These are phyloP conservation scores for Pseudodiploospora longispora DNA, from an alignment of 2,329 filamentous ascomycete genomes.

Conservation along the genomic window DNA sequence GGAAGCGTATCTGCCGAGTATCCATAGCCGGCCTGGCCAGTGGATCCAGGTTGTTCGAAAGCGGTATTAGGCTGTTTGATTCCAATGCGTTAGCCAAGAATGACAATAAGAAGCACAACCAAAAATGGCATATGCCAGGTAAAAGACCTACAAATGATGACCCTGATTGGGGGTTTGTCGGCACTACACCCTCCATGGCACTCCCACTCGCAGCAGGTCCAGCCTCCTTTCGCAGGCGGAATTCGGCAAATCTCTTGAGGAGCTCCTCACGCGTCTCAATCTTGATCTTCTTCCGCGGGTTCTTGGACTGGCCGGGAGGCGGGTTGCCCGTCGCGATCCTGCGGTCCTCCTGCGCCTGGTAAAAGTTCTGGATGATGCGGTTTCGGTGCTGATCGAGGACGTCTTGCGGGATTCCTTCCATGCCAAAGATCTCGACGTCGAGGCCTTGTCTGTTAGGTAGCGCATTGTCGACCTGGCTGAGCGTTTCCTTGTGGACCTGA, in stretches of 20 bases:
- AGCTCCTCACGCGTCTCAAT: constrained; percentile 70
- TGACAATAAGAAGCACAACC: neutral
- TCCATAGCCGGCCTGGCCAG: constrained; percentile 18
- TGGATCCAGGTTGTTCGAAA: constrained; percentile 15
- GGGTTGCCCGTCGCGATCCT: constrained; percentile 79
- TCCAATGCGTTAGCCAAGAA: neutral
- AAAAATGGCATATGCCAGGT: constrained; percentile 25
- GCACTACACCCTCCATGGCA: constrained; percentile 25
- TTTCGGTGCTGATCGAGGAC: constrained; percentile 77
- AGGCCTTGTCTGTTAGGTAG: constrained; percentile 76
- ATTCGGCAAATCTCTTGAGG: constrained; percentile 71
- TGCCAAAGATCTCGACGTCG: constrained; percentile 94
- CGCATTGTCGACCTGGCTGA: constrained; percentile 85
- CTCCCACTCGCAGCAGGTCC: constrained; percentile 44
- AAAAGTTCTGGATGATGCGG: constrained; percentile 76
- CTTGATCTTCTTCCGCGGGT: constrained; percentile 62
- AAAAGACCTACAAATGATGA: constrained; percentile 10
- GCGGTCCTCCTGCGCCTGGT: constrained; percentile 76
- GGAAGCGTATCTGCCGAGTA: constrained; percentile 37
- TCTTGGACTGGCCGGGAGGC: constrained; percentile 57
- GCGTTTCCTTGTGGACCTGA: constrained; percentile 93
- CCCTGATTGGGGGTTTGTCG: constrained; percentile 7
- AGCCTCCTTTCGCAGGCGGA: constrained; percentile 60
- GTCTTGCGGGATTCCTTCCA: constrained; percentile 91
- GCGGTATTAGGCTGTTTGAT: constrained; percentile 13